Percentiles rank a stretch among this genome's conserved stretches.
These are phyloP conservation scores for Quercus tomentella DNA, from an alignment of 331 rosid genomes.

Conservation along the genomic window DNA sequence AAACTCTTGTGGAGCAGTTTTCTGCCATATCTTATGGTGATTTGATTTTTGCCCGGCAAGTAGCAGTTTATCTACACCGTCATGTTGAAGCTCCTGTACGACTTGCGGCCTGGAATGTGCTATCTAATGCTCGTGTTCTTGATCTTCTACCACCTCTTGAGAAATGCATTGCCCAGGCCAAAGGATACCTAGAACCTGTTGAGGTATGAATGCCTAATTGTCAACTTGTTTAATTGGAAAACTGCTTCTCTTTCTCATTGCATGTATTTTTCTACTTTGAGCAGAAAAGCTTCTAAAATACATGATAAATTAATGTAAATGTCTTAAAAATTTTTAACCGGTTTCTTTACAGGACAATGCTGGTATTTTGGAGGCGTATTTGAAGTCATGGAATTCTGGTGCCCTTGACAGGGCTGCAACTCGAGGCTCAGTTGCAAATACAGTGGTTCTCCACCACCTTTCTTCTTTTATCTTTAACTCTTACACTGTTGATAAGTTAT, in stretches of 20 bases:
- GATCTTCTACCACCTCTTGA: slow-evolving; percentile 83
- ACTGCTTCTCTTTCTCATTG: neutral
- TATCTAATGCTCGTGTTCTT: slow-evolving; percentile 72
- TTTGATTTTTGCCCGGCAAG: slow-evolving; percentile 78
- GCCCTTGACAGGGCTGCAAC: slow-evolving; percentile 79
- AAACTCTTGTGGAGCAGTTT: slow-evolving; percentile 86
- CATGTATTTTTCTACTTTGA: neutral
- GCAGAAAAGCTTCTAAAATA: neutral
- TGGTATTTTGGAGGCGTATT: slow-evolving; percentile 69
- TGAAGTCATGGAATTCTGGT: slow-evolving; percentile 84
- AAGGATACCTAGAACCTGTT: slow-evolving; percentile 85
- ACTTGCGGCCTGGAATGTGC: slow-evolving; percentile 78
- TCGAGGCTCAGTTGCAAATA: slow-evolving; percentile 64
- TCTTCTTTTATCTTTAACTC: slow-evolving; percentile 58
- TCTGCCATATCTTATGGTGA: slow-evolving; percentile 90
- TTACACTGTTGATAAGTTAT: slow-evolving; percentile 36
- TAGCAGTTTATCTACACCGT: slow-evolving; percentile 75
- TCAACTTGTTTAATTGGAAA: slow-evolving; percentile 6
- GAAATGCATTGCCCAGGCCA: slow-evolving; percentile 58
- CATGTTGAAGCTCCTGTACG: slow-evolving; percentile 71
- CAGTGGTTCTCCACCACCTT: slow-evolving; percentile 74
- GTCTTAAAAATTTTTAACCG: slow-evolving; percentile 3
- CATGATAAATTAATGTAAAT: neutral
- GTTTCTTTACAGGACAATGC: slow-evolving; percentile 60
- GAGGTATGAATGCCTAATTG: slow-evolving; percentile 53